Base-by-base conservation (phyloP, 805 yeast species). In the Lachancea thermotolerans region DNA sequence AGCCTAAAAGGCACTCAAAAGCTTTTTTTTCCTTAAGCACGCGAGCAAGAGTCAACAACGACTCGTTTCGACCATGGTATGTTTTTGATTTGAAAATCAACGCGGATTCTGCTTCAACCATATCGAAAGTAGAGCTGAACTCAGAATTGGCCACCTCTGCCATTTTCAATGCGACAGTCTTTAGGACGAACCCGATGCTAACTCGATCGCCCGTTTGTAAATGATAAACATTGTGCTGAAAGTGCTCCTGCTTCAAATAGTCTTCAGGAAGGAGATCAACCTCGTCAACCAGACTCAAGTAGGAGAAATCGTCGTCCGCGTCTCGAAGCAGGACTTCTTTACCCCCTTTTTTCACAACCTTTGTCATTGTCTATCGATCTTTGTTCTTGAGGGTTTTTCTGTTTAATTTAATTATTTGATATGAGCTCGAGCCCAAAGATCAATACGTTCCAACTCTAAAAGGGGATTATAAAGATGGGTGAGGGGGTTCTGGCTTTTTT, bases 1-100 rank as follows among this genome's bases (percentile, higher is more conserved):
- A 93, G 0, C 86, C 89, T 41, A 71, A 66, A 7, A 77, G 51
- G 0, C 72, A 68, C 37, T 69, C 62, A 61, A 76, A 57, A 27
- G 47, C 28, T 27, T 64, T 47, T 41, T 64, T 42, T 21, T 67
- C 48, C 50, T 67, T 67, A 71, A 81, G 69, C 10, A 38, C 29
- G 0, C 27, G 25, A 0, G 79, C 85, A 1, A 82, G 49, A 10
- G 48, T 40, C 2, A 62, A 73, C 43, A 85, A 61, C 49, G 83
- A 57, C 30, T 57, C 42, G 43, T 63, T 56, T 34, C 64, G 59
- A 7, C 53, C 56, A 17, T 61, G 60, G 49, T 64, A 49, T 53
- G 59, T 29, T 52, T 57, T 39, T 61, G 70, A 44, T 45, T 52
- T 39, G 59, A 67, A 46, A 44, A 40, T 39, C 45, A 53, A 35